Evolutionary conservation across 805 yeast genomes (phyloP), one percentile per base, ranked within the genome.

Genomic region (Candida cerambycidarum): DNA sequence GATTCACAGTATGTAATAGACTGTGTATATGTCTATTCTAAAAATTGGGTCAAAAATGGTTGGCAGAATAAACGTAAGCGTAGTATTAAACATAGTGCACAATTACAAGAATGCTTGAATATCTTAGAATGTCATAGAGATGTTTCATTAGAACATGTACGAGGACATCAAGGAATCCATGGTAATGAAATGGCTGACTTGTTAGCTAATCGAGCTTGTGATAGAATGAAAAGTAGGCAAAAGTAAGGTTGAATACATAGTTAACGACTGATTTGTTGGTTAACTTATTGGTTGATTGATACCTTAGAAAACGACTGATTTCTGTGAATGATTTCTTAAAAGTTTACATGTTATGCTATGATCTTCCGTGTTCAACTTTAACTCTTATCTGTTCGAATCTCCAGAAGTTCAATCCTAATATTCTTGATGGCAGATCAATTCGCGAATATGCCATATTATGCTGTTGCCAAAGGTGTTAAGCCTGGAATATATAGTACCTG

Each of bases 171-270:
- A 13, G 90, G 87, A 1, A 62, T 67, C 28, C 59, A 54, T 10
- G 97, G 96, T 0, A 90, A 89, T 56, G 89, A 81, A 46, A 68
- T 58, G 55, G 97, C 96, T 0, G 96, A 89, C 57, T 56, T 55
- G 38, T 65, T 89, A 37, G 97, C 97, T 2, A 82, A 75, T 43
- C 40, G 50, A n/a, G 93, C 86, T 8, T 83, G 82, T 12, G 35
- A 32, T 27, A 19, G 29, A 13, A 21, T 30, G 35, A 10, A 7
- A 21, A 21, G 5, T 8, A 21, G 8, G 23, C 23, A 8, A 21
- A 21, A n/a, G n/a, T n/a, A n/a, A n/a, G n/a, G n/a, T n/a, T n/a
- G n/a, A n/a, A n/a, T n/a, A n/a, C n/a, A n/a, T n/a, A n/a, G n/a
- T n/a, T n/a, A n/a, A n/a, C n/a, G n/a, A n/a, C n/a, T n/a, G n/a